Percentiles rank a stretch among this genome's conserved stretches.
These are phyloP conservation scores for Didymella segeticola DNA, from an alignment of 2,329 filamentous ascomycete genomes.

Conservation along the genomic window DNA sequence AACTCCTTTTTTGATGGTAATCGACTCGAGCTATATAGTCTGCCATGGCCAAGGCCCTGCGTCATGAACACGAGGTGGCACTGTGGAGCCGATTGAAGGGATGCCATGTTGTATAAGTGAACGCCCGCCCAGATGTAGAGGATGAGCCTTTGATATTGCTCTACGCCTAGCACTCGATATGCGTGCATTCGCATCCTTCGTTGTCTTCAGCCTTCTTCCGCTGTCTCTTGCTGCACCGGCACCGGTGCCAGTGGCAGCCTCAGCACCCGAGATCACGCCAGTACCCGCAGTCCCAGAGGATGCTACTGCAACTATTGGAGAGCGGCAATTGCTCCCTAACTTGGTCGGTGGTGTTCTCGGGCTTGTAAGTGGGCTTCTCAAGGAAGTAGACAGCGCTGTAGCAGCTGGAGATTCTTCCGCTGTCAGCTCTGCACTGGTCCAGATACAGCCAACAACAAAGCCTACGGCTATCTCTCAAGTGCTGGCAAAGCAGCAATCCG, in stretches of 20 bases:
- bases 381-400: slow-evolving; percentile 22
- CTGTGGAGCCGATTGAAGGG: neutral
- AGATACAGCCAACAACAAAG: slow-evolving; percentile 22
- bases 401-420: slow-evolving; percentile 19
- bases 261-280: slow-evolving; percentile 5
- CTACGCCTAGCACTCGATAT: slow-evolving; percentile 5
- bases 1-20: neutral
- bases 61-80: neutral
- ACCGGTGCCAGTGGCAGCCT: slow-evolving; percentile 8
- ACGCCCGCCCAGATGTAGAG: neutral
- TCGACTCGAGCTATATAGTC: neutral
- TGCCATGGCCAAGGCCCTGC: neutral
- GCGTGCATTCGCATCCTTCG: slow-evolving; percentile 18
- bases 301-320: slow-evolving; percentile 10
- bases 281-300: slow-evolving; percentile 9
- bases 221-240: slow-evolving; percentile 17
- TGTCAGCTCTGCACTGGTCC: slow-evolving; percentile 20
- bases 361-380: slow-evolving; percentile 18
- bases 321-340: slow-evolving; percentile 22
- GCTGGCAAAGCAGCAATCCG: slow-evolving; percentile 10
- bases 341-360: slow-evolving; percentile 15
- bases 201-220: slow-evolving; percentile 20
- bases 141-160: neutral
- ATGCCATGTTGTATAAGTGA: neutral
- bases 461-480: slow-evolving; percentile 26